These are phyloP conservation scores for Aspergillus novoparasiticus DNA, from an alignment of 2,329 filamentous ascomycete genomes.

Conservation along the genomic window DNA sequence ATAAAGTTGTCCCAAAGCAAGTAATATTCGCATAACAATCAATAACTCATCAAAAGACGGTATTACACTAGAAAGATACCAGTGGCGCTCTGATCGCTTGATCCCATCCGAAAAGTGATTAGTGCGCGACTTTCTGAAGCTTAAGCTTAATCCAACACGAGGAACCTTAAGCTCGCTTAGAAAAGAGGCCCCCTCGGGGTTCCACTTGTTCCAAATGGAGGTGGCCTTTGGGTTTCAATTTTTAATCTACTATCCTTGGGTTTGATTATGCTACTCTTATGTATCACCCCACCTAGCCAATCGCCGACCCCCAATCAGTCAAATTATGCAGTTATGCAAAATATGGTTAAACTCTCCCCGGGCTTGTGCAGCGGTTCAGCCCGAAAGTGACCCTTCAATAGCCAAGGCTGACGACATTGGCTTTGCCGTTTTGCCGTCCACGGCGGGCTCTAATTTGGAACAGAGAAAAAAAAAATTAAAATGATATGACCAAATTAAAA, in stretches of 20 bases:
- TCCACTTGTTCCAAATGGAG: constrained; percentile 14
- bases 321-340: constrained; percentile 7
- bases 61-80: constrained; percentile 24
- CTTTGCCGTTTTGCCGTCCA: constrained; percentile 13
- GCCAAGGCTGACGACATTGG: constrained; percentile 19
- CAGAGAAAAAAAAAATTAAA: neutral
- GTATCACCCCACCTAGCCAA: neutral
- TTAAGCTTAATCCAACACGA: constrained; percentile 51
- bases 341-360: constrained; percentile 20
- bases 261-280: constrained; percentile 6
- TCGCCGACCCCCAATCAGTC: neutral
- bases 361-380: constrained; percentile 21
- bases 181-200: constrained; percentile 20
- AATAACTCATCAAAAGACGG: constrained; percentile 11
- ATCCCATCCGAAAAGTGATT: constrained; percentile 30
- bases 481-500: neutral
- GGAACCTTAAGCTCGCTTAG: constrained; percentile 44
- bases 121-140: constrained; percentile 40
- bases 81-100: constrained; percentile 39
- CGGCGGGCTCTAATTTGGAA: constrained; percentile 7
- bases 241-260: constrained; percentile 2
- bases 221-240: constrained; percentile 5
- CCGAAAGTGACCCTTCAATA: constrained; percentile 19
- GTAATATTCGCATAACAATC: neutral
- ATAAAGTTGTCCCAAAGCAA: neutral